Base-by-base conservation (phyloP, 2,329 filamentous ascomycete genomes). In the Microdochium paspali region DNA sequence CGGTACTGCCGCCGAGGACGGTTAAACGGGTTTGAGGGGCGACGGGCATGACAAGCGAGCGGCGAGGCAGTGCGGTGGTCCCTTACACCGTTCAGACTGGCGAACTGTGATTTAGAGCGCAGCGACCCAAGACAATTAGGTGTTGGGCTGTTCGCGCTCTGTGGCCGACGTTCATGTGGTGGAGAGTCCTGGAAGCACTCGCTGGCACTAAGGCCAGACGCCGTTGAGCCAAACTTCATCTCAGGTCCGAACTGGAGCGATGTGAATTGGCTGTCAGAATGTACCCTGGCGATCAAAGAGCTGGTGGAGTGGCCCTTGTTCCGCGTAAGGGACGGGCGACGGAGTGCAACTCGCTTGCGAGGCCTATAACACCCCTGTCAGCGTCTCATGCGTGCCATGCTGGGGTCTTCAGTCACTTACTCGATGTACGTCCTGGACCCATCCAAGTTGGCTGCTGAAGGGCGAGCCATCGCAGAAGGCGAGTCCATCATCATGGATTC, bases 1-100 rank as follows among this genome's bases (percentile, higher is more conserved):
- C 93, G 84, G 61, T 91, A 91, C 64, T 93, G 87, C 61, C 95
- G 95, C 54, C 90, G 80, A 42, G 87, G 87, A 51, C 89, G 82
- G 57, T 82, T 72, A 54, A 86, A 79, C 48, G 78, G 85, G 64
- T 83, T 90, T 44, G 79, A 85, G 51, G 71, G 76, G 54, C 90
- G 88, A 53, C 90, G 82, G 48, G 83, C 69, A 56, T 91, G 85
- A 50, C 71, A 74, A 50, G 75, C 76, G 51, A 85, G 77, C 28
- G 90, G 90, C 13, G 90, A 95, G 32, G 84, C 89, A 66, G 80
- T 87, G 51, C 79, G 80, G 52, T 80, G 74, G 49, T 75, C 73
- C 48, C 70, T 58, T 45, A 63, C 67, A 39, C 70, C 70, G 46
- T 70, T 72, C 55, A 81, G 69, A 57, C 77, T 76, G 44, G 77